Conservation (phyloP, 768 basidiomycete species). For the Tricholomella constricta region DNA sequence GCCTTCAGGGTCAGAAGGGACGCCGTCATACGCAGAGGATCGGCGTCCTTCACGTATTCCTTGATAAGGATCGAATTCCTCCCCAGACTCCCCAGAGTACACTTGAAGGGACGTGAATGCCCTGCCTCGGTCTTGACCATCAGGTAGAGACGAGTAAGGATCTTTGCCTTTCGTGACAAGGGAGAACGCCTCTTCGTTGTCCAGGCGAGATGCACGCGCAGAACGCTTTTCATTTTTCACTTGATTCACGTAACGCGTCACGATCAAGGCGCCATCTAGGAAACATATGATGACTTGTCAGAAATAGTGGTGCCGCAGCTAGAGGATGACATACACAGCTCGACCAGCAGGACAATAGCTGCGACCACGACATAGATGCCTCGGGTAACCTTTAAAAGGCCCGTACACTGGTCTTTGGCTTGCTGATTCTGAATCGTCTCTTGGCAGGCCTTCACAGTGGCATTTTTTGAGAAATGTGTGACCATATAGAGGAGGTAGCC, state of each 20-base stretch:
- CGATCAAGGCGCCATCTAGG: slow-evolving; percentile 54
- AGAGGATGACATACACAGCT: slow-evolving; percentile 52
- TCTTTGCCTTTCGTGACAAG: slow-evolving; percentile 28
- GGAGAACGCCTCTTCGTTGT: slow-evolving; percentile 38
- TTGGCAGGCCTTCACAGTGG: slow-evolving; percentile 47
- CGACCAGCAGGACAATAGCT: slow-evolving; percentile 45
- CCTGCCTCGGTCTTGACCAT: slow-evolving; percentile 11
- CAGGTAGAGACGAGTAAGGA: slow-evolving; percentile 29
- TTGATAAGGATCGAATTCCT: slow-evolving; percentile 44
- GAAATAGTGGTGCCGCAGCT: background rate
- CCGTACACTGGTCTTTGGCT: slow-evolving; percentile 45
- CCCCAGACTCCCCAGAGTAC: slow-evolving; percentile 14
- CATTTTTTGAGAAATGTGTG: slow-evolving; percentile 44
- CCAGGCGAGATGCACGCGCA: slow-evolving; percentile 36
- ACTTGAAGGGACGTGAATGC: slow-evolving; percentile 5
- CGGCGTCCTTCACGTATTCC: slow-evolving; percentile 22
- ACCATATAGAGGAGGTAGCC: slow-evolving; percentile 53
- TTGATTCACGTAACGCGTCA: slow-evolving; percentile 55
- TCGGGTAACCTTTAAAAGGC: slow-evolving; percentile 42
- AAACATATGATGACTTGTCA: background rate
- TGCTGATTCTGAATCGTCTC: slow-evolving; percentile 41
- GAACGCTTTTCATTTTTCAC: slow-evolving; percentile 51
- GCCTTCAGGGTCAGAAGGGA: slow-evolving; percentile 25
- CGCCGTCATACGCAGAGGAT: slow-evolving; percentile 3
- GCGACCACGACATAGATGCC: slow-evolving; percentile 51